phyloP scores from a whole-genome alignment of 495 filamentous ascomycete species.

The Hypoxylon cercidicola region DNA sequence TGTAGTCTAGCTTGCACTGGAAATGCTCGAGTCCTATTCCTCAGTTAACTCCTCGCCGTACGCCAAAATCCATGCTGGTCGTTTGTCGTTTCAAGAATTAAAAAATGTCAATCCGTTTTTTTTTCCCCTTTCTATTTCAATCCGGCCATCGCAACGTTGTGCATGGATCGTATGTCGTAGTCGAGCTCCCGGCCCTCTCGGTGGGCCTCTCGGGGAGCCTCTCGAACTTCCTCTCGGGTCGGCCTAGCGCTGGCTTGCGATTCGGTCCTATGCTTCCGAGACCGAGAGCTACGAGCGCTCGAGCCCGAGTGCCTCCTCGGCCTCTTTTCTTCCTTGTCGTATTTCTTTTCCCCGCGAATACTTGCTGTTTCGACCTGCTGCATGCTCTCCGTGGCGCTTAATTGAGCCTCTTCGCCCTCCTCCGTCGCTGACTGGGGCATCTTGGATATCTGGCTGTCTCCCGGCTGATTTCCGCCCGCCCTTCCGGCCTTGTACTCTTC shows the following conservation, averaged over 20 bases:
- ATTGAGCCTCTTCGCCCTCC: constrained; percentile 23
- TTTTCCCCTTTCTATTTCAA: constrained; percentile 32
- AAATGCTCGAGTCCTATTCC: constrained; percentile 38
- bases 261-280: constrained; percentile 16
- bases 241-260: constrained; percentile 19
- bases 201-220: constrained; percentile 4
- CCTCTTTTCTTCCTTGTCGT: constrained; percentile 23
- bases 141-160: constrained; percentile 45
- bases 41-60: constrained; percentile 41
- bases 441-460: constrained; percentile 18
- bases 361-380: constrained; percentile 27
- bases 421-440: constrained; percentile 15
- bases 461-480: constrained; percentile 20
- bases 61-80: constrained; percentile 39
- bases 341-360: constrained; percentile 8
- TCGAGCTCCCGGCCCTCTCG: constrained; percentile 30
- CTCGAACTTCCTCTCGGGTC: constrained; percentile 11
- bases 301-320: constrained; percentile 28
- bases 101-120: constrained; percentile 20
- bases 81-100: constrained; percentile 24
- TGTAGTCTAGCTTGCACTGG: constrained; percentile 34
- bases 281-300: constrained; percentile 18
- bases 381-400: constrained; percentile 34
- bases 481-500: constrained; percentile 44
- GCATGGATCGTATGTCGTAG: constrained; percentile 47